phyloP scores from a whole-genome alignment of 768 basidiomycete species.

The Leccinum boreale region DNA sequence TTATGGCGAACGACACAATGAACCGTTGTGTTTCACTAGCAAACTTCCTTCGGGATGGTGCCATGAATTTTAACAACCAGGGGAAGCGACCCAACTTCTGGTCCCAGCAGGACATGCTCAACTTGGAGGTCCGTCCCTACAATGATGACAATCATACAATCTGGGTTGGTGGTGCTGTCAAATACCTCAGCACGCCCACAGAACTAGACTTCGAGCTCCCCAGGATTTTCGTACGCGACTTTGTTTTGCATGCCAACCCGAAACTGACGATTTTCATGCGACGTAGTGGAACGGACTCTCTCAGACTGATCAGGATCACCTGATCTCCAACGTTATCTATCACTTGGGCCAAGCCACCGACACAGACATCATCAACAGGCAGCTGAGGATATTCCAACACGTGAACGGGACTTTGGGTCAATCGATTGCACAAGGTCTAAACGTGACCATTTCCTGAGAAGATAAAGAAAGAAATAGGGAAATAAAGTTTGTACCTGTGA shows the following conservation, averaged over 20 bases:
- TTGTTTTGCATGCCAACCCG: neutral
- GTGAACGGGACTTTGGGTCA: conserved; percentile 35
- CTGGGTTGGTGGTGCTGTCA: conserved; percentile 41
- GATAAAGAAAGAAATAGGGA: neutral
- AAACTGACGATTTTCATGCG: neutral
- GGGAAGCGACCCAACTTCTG: conserved; percentile 39
- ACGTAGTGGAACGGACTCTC: conserved; percentile 34
- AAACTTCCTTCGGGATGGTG: conserved; percentile 39
- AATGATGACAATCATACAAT: conserved; percentile 39
- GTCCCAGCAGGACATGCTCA: conserved; percentile 34
- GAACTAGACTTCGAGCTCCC: conserved; percentile 41
- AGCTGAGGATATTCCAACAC: conserved; percentile 36
- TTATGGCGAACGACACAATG: no score
- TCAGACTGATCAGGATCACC: conserved; percentile 32
- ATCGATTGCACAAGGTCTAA: conserved; percentile 34
- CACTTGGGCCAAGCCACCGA: conserved; percentile 36
- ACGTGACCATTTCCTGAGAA: conserved; percentile 12
- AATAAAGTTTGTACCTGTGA: neutral
- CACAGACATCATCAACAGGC: conserved; percentile 28
- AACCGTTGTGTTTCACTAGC: conserved; percentile 16
- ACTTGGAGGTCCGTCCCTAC: conserved; percentile 33
- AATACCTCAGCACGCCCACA: conserved; percentile 32
- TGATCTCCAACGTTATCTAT: conserved; percentile 37
- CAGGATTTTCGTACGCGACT: conserved; percentile 27
- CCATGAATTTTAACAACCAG: conserved; percentile 36